A percentile compares a stretch with the other conserved stretches of the same genome.
Conservation (phyloP, 2,329 filamentous ascomycete species). For the Colletotrichum acutatum region DNA sequence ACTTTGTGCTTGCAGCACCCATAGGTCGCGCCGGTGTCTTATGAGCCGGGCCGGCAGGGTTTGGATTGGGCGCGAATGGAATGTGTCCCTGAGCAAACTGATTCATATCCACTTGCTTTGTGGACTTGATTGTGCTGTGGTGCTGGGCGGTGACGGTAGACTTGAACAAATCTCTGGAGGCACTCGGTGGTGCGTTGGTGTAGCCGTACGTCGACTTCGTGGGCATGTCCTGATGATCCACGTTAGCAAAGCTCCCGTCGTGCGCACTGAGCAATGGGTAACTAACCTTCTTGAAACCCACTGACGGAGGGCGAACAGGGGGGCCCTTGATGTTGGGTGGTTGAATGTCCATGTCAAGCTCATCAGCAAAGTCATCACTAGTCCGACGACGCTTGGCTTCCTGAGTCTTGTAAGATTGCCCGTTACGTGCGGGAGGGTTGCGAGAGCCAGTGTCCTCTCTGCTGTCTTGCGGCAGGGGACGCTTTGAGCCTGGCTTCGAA, state of each 20-base stretch:
- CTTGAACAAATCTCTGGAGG: constrained; percentile 71
- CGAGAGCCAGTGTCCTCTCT: constrained; percentile 65
- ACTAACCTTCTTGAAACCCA: constrained; percentile 74
- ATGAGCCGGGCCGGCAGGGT: constrained; percentile 64
- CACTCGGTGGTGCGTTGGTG: constrained; percentile 64
- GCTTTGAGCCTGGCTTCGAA: constrained; percentile 79
- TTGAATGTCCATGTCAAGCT: constrained; percentile 67
- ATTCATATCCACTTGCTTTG: constrained; percentile 84
- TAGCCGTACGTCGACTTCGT: constrained; percentile 74
- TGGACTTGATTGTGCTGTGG: constrained; percentile 69
- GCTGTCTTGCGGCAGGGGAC: constrained; percentile 74
- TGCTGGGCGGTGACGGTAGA: constrained; percentile 75
- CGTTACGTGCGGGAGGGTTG: constrained; percentile 59
- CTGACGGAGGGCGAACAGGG: constrained; percentile 81
- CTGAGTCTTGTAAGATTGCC: constrained; percentile 72
- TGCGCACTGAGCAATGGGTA: neutral
- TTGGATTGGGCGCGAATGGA: constrained; percentile 81
- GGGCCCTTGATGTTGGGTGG: constrained; percentile 78
- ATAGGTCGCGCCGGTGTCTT: constrained; percentile 76
- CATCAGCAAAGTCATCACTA: constrained; percentile 76
- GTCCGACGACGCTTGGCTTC: constrained; percentile 86
- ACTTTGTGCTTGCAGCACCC: constrained; percentile 60
- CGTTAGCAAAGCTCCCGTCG: constrained; percentile 8
- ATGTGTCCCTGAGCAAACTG: constrained; percentile 90
- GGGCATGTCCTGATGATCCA: constrained; percentile 62